Base-by-base conservation (phyloP, 768 basidiomycete species). In the Rubroboletus satanas region DNA sequence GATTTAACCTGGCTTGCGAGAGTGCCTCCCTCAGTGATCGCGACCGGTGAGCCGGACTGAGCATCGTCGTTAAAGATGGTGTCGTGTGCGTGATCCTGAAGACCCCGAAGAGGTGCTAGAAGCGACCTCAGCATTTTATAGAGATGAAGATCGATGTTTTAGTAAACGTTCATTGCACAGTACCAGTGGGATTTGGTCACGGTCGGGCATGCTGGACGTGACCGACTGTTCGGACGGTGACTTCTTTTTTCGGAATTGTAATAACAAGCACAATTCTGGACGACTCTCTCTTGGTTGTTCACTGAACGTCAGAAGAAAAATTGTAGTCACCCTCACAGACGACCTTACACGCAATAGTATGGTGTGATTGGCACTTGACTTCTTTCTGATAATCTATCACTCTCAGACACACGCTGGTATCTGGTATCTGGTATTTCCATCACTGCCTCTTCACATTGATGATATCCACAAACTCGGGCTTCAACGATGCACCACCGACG, bases 401-500 rank as follows among this genome's bases (percentile, higher is more conserved):
- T 6, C 11, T 12, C 38, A n/a, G 4, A 36, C 26, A n/a, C 38
- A 9, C 5, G 12, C 33, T 3, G 17, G 11, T 15, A 37, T 39
- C 39, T 37, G n/a, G 11, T 15, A 37, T 39, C 39, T 37, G 11
- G 28, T 45, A 37, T 45, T 35, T 49, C 51, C 14, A 32, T 55
- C 56, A 70, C 33, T 60, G 18, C 60, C 66, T 75, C 62, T 72
- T 85, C 36, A 80, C 78, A 65, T 94, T 95, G 79, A 95, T 84
- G 68, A 97, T 96, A 56, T 95, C 78, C 45, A 89, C 84, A 65
- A 98, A 97, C 74, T 98, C 95, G 38, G 95, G 94, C 77, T 98
- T 99, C 74, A 99, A 82, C 15, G 95, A 98, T 33, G 96, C 96
- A 26, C 96, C 95, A 26, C 95, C 96, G 37, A 98, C 96, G 61